These are phyloP conservation scores for Sisymbrium altissimum DNA, from an alignment of 345 rosid genomes.

Conservation along the genomic window DNA sequence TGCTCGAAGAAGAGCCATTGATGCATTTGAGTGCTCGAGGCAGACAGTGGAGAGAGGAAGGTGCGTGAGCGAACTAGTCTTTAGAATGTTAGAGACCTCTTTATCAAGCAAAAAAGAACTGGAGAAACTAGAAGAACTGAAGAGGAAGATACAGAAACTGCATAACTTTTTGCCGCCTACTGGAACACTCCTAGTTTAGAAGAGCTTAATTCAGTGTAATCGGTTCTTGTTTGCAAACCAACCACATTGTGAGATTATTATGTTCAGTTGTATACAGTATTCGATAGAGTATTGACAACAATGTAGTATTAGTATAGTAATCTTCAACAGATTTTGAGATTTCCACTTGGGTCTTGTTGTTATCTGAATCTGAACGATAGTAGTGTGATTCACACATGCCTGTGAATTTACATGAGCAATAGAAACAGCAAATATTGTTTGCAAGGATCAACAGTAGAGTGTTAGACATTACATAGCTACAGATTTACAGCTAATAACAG, in stretches of 20 bases:
- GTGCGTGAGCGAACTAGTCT: conserved; percentile 49
- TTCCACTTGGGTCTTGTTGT: neutral
- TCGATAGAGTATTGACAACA: too few relatives aligned
- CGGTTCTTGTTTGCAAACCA: conserved; percentile 9
- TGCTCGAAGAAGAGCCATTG: conserved; percentile 48
- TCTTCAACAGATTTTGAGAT: neutral
- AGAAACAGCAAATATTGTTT: neutral
- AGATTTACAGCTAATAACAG: conserved; percentile 39
- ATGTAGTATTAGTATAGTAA: too few relatives aligned
- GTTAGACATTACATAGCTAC: conserved; percentile 43
- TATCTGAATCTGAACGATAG: neutral
- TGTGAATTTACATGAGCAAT: neutral
- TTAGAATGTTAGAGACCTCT: conserved; percentile 49
- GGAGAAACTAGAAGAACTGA: conserved; percentile 50
- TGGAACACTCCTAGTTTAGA: conserved; percentile 30
- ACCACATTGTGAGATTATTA: neutral
- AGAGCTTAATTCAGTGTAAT: neutral
- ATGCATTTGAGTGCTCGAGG: conserved; percentile 67
- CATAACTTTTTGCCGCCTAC: conserved; percentile 50
- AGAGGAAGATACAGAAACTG: conserved; percentile 44
- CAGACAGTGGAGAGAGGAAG: conserved; percentile 76
- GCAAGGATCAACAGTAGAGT: neutral
- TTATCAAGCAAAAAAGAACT: conserved; percentile 38
- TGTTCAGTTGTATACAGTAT: neutral
- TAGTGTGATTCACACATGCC: neutral